Conservation (phyloP, 495 filamentous ascomycete genomes). For the Aspergillus nanangensis region DNA sequence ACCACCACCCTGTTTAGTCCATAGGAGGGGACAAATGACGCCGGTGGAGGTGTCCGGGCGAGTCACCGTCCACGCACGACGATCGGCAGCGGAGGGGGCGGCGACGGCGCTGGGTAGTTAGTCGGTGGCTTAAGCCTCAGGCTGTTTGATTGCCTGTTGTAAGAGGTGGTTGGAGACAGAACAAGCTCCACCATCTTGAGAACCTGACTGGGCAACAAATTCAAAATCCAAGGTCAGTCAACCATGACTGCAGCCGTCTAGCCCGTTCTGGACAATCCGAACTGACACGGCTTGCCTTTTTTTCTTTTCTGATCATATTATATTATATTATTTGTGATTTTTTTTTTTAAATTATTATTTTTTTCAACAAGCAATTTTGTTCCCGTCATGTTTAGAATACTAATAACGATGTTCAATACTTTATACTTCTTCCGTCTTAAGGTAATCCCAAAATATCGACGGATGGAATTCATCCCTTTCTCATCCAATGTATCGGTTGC, state of each 20-base stretch:
- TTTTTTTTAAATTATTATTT: conserved; percentile 1
- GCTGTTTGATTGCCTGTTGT: background rate
- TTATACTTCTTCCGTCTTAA: background rate
- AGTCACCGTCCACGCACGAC: background rate
- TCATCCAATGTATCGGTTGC: background rate
- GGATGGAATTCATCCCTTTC: background rate
- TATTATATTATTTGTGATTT: background rate
- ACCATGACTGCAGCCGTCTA: conserved; percentile 9
- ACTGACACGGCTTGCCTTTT: background rate
- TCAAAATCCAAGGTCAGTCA: too few relatives aligned
- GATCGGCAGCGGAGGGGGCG: conserved; percentile 1
- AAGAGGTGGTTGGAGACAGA: background rate
- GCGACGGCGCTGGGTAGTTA: background rate
- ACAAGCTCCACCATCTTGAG: too few relatives aligned
- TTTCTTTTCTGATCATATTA: background rate
- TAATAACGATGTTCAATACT: background rate
- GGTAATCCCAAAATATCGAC: background rate
- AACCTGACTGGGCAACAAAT: too few relatives aligned
- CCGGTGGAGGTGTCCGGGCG: background rate
- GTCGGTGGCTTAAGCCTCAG: too few relatives aligned
- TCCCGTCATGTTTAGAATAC: background rate
- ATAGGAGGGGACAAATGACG: background rate
- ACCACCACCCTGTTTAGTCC: background rate
- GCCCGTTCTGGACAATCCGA: conserved; percentile 17
- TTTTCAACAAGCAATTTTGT: background rate